phyloP scores from a whole-genome alignment of 345 rosid genomes.

The Capsella bursapastoris region DNA sequence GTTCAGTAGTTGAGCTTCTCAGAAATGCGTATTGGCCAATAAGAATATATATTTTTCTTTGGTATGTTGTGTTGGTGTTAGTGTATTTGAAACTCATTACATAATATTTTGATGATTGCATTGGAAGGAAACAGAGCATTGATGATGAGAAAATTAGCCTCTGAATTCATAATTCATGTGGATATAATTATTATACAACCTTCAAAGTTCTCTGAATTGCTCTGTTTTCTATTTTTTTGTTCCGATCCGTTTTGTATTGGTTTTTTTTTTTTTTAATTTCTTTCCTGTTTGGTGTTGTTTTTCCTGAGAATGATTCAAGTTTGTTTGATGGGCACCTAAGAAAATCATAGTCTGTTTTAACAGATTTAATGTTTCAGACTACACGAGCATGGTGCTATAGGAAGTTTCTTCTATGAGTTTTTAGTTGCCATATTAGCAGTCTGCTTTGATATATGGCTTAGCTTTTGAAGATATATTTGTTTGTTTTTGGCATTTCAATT shows the following conservation, averaged over 20 bases:
- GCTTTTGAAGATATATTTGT: conserved; percentile 9
- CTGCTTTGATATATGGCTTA: conserved; percentile 16
- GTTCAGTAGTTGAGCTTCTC: conserved; percentile 24
- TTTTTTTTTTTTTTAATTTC: neutral
- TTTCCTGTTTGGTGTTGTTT: neutral
- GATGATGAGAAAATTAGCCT: conserved; percentile 39
- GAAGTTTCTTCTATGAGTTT: conserved; percentile 17
- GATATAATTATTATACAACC: conserved; percentile 41
- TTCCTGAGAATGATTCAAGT: neutral
- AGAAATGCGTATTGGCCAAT: conserved; percentile 34
- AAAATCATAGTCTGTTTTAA: conserved; percentile 44
- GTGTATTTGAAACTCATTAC: neutral
- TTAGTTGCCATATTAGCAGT: conserved; percentile 14
- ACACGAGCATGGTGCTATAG: conserved; percentile 50
- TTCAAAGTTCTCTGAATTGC: conserved; percentile 52
- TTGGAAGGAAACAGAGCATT: conserved; percentile 28
- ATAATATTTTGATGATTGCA: neutral
- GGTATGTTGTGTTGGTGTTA: neutral
- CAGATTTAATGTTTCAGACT: conserved; percentile 42
- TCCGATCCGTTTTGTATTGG: neutral
- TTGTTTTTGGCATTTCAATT: neutral
- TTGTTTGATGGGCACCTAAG: conserved; percentile 25
- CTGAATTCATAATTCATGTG: conserved; percentile 43
- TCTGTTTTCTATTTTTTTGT: conserved; percentile 21
- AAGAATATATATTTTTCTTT: neutral